A percentile compares a stretch with the other conserved stretches of the same genome.
These are phyloP conservation scores for Monosporozyma yasuniensis DNA, from an alignment of 805 yeast species.

Conservation along the genomic window DNA sequence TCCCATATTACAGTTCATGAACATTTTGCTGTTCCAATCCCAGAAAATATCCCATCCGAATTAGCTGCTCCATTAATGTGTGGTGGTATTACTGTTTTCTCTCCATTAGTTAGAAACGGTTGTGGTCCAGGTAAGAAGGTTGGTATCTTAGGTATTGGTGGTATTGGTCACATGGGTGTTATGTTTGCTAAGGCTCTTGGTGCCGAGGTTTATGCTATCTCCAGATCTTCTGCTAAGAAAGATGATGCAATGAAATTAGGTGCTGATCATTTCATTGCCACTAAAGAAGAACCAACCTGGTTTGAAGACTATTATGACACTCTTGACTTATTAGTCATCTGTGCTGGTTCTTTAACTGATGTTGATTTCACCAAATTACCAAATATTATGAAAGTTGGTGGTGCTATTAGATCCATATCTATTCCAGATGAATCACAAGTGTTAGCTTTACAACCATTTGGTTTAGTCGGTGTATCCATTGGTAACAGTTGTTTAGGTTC, in stretches of 20 bases:
- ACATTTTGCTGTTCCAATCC: conserved; percentile 54
- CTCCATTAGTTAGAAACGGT: conserved; percentile 51
- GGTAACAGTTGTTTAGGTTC: conserved; percentile 36
- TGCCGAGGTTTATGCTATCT: conserved; percentile 50
- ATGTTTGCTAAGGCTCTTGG: conserved; percentile 52
- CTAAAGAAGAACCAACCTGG: conserved; percentile 42
- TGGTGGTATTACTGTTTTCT: conserved; percentile 67
- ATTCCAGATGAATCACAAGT: conserved; percentile 14
- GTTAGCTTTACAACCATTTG: conserved; percentile 12
- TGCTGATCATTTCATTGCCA: conserved; percentile 47
- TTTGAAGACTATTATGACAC: conserved; percentile 24
- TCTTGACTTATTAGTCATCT: conserved; percentile 41
- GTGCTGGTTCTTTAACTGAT: conserved; percentile 38
- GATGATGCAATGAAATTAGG: conserved; percentile 45
- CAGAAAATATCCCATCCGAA: conserved; percentile 43
- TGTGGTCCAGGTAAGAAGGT: conserved; percentile 43
- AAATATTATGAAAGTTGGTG: conserved; percentile 24
- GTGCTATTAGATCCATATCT: conserved; percentile 30
- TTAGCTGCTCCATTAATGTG: conserved; percentile 68
- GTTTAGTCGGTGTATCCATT: conserved; percentile 21
- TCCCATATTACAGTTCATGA: conserved; percentile 57
- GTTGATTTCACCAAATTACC: conserved; percentile 32
- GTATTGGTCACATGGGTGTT: conserved; percentile 49
- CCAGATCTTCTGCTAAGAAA: conserved; percentile 42
- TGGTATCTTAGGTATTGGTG: conserved; percentile 50